Conservation (phyloP, 2,329 filamentous ascomycete species). For the Chaetomiaceae sp. region DNA sequence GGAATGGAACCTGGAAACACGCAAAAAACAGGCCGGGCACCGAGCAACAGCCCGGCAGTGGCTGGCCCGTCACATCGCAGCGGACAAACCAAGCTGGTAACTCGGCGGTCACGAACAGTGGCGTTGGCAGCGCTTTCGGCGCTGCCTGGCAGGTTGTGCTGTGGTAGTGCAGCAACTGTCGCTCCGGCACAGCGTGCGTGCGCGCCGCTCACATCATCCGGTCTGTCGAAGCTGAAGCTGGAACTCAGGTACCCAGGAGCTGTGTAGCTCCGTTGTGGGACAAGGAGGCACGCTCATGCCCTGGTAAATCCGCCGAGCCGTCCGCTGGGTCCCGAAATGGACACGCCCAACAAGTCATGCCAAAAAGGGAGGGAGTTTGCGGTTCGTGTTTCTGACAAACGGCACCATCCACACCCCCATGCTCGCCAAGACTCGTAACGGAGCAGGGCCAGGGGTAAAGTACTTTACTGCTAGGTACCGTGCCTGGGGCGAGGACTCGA, state of each 20-base stretch:
- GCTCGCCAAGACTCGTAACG: slow-evolving; percentile 21
- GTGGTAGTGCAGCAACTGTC: not conserved
- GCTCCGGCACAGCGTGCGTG: slow-evolving; percentile 5
- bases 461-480: slow-evolving; percentile 21
- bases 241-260: slow-evolving; percentile 9
- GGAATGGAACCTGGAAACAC: not conserved
- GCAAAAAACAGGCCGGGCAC: not conserved
- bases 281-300: not conserved
- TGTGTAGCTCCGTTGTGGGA: slow-evolving; percentile 14
- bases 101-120: not conserved
- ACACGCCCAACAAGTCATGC: slow-evolving; percentile 13
- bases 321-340: slow-evolving; percentile 22
- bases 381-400: slow-evolving; percentile 14
- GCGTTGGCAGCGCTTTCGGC: not conserved
- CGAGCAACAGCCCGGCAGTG: not conserved
- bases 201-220: not conserved
- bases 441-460: slow-evolving; percentile 21
- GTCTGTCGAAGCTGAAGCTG: slow-evolving; percentile 1
- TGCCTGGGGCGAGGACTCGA: slow-evolving; percentile 14
- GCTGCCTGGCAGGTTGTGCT: slow-evolving; percentile 2
- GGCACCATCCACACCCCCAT: slow-evolving; percentile 15
- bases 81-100: no score
- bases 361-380: slow-evolving; percentile 19
- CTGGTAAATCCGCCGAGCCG: slow-evolving; percentile 19
- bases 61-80: not conserved